These are phyloP conservation scores for Noccaea caerulescens DNA, from an alignment of 345 rosid species.

Conservation along the genomic window DNA sequence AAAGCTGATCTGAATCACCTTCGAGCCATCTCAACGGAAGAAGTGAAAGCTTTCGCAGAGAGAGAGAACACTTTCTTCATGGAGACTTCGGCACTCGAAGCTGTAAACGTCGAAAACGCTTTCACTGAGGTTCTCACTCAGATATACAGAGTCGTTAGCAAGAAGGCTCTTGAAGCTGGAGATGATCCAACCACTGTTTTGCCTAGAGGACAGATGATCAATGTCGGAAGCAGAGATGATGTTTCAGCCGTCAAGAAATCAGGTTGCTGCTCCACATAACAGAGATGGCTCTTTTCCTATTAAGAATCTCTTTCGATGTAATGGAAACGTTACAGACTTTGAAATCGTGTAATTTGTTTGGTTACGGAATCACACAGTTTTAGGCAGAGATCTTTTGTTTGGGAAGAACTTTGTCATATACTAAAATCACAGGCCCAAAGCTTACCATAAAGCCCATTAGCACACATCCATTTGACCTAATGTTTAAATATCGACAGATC, in stretches of 20 bases:
- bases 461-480: no score
- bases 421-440: not conserved
- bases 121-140: conserved; percentile 76
- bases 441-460: not conserved
- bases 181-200: conserved; percentile 70
- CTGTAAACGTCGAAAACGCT: conserved; percentile 75
- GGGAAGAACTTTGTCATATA: not conserved
- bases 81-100: conserved; percentile 86
- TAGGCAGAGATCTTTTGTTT: not conserved
- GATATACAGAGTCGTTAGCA: conserved; percentile 72
- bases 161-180: conserved; percentile 72
- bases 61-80: conserved; percentile 70
- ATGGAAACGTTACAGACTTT: not conserved
- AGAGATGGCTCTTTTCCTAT: not conserved
- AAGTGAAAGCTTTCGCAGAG: conserved; percentile 66
- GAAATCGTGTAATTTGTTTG: not conserved
- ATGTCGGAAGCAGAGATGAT: conserved; percentile 67
- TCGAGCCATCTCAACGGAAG: conserved; percentile 67
- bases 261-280: conserved; percentile 68
- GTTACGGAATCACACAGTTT: not conserved
- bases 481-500: not conserved
- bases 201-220: conserved; percentile 76
- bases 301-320: not conserved
- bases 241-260: conserved; percentile 74
- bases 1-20: conserved; percentile 80